Evolutionary conservation across 73 alveolate genomes (phyloP).

Genomic region (Paramecium sexaurelia): DNA sequence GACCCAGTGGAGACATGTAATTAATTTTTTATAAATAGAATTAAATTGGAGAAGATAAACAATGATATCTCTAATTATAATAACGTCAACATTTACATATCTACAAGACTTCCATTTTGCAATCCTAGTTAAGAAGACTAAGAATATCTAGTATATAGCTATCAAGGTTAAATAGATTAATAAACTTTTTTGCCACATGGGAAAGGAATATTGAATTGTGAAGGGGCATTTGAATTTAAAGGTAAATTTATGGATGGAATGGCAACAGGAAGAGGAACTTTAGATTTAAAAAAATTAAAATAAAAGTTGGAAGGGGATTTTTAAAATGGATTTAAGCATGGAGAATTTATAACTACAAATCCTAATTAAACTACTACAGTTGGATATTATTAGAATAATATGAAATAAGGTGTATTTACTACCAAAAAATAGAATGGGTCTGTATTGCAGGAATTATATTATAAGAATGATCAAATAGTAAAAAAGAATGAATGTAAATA

Average conservation of each 20-base stretch:
- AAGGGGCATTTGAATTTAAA: neutral
- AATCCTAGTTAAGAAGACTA: neutral
- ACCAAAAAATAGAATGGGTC: neutral
- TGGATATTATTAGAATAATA: neutral
- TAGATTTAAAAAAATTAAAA: neutral
- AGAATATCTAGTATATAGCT: neutral
- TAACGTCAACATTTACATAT: neutral
- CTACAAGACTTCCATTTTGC: neutral
- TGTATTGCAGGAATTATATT: neutral
- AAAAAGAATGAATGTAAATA: neutral
- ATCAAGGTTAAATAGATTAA: neutral
- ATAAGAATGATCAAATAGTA: neutral
- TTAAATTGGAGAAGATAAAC: neutral
- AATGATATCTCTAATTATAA: neutral
- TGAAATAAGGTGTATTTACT: neutral
- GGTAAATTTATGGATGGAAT: neutral
- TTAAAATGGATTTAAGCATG: neutral
- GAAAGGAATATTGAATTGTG: neutral
- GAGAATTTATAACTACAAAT: neutral
- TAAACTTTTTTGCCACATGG: neutral
- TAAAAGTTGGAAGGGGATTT: neutral
- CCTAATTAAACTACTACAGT: neutral
- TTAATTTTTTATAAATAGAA: neutral
- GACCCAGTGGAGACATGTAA: conserved; percentile 8
- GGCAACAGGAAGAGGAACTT: neutral